Conservation (phyloP, 2,329 filamentous ascomycete genomes). For the Trichophyton simii region DNA sequence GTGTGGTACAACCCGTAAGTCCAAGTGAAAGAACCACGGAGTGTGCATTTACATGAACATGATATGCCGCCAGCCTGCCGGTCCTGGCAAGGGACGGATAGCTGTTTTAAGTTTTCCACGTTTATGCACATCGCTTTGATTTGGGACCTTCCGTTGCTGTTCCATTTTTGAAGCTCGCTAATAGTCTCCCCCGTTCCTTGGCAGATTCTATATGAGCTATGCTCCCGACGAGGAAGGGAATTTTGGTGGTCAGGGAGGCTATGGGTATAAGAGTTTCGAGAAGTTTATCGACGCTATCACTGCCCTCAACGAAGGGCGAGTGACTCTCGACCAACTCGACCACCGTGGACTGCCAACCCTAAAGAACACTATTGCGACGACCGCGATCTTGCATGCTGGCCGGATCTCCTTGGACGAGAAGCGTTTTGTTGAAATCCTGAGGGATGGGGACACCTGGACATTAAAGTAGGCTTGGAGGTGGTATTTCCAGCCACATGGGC, state of each 20-base stretch:
- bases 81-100: background rate
- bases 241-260: conserved; percentile 80
- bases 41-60: background rate
- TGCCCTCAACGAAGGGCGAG: conserved; percentile 59
- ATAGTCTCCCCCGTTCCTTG: background rate
- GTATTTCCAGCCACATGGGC: conserved; percentile 1
- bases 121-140: background rate
- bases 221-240: conserved; percentile 90
- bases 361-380: conserved; percentile 80
- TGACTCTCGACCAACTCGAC: conserved; percentile 65
- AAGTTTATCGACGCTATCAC: conserved; percentile 87
- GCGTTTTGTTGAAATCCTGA: conserved; percentile 58
- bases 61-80: background rate
- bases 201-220: conserved; percentile 79
- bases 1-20: conserved; percentile 74
- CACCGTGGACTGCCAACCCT: conserved; percentile 70
- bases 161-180: background rate
- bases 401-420: conserved; percentile 71
- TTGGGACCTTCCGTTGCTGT: background rate
- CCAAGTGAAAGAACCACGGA: background rate
- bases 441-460: conserved; percentile 45
- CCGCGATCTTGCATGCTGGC: conserved; percentile 81
- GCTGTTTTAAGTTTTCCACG: background rate
- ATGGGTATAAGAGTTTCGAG: conserved; percentile 88
- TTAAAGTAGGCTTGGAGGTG: conserved; percentile 32